Evolutionary conservation across 1,139 yeast species (phyloP), one percentile per base, ranked within the genome.

Genomic region (Ogataea hybrid): DNA sequence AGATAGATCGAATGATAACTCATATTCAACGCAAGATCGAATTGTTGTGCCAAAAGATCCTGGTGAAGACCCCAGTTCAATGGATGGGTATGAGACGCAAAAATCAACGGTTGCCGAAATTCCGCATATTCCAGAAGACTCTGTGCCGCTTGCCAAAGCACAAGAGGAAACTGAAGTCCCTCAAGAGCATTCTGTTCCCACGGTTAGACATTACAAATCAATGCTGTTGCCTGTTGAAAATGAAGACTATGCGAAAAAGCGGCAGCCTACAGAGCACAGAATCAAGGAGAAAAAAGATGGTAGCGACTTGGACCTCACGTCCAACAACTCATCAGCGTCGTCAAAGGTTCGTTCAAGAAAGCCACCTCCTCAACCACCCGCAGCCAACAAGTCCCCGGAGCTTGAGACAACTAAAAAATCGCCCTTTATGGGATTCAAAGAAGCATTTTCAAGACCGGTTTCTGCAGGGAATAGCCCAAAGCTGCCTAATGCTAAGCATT

Each of bases 341-440:
- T 39, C 47, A 6, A 43, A 36, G n/a, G 18, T 36, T 4, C 41
- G 42, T 15, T 23, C 31, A n/a, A 47, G 51, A 34, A 49, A 38
- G 25, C 53, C 50, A 11, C 53, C 54, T 7, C 53, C 53, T 10
- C 21, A 32, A 21, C 37, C 40, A 1, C 25, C 36, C 5, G 16
- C 25, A 2, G 9, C 34, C n/a, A 15, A 33, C 4, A 27, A 37
- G 6, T 21, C 35, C 5, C 5, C 16, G 3, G 43, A 32, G 5
- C 8, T 30, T n/a, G 45, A 30, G 17, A 22, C 33, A 6, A 10
- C 38, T 6, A 47, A 49, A 27, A 49, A 42, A 22, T 49, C 52
- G 5, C 49, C 52, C 2, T 49, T 49, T 29, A 34, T 41, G 31
- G 52, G 50, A 8, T 47, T 49, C 36, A 43, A 39, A 29, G 49